Evolutionary conservation across 176 grass and related monocot species (phyloP), one percentile per base, ranked within the genome.

Genomic region (Oryza glaberrima): DNA sequence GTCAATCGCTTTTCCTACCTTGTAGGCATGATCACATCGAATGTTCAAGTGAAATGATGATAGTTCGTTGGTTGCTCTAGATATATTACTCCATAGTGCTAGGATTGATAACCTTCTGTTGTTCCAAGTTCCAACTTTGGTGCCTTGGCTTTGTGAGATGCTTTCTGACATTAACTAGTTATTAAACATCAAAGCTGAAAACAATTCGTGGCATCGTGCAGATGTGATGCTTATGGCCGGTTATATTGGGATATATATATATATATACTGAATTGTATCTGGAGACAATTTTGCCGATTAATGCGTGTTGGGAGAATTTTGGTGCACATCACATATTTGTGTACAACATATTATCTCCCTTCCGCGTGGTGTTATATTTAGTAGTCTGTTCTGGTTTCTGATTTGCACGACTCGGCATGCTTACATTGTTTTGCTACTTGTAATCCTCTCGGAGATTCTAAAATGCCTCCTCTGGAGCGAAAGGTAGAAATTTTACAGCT

Each of bases 1-100:
- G 78, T 82, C 43, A 5, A 47, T 85, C 44, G 54, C 72, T 67
- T 80, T 11, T 46, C 14, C 85, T 44, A 25, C 68, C 81, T 92
- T 91, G 30, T 92, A 90, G 89, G 87, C 69, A 67, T 23, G 75
- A 16, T 85, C 69, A 3, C 16, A 4, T 81, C 15, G 6, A 25
- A 74, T 34, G 66, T 52, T 14, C 15, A 64, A 80, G 61, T 22
- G 30, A 40, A 63, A 54, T 75, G 19, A 60, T 86, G 67, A 17
- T 86, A 78, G 69, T 82, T 73, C 9, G 11, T 6, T 61, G 38
- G 14, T 74, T 16, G 11, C 60, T 79, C 47, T 48, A 74, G 38
- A 79, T 56, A 69, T 82, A 64, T 70, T 74, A 5, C 12, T 4
- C 20, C n/a, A 43, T 75, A 75, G 79, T 61, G 47, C 16, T 82